Base-by-base conservation (phyloP, 345 rosid genomes). In the Syzygium oleosum region DNA sequence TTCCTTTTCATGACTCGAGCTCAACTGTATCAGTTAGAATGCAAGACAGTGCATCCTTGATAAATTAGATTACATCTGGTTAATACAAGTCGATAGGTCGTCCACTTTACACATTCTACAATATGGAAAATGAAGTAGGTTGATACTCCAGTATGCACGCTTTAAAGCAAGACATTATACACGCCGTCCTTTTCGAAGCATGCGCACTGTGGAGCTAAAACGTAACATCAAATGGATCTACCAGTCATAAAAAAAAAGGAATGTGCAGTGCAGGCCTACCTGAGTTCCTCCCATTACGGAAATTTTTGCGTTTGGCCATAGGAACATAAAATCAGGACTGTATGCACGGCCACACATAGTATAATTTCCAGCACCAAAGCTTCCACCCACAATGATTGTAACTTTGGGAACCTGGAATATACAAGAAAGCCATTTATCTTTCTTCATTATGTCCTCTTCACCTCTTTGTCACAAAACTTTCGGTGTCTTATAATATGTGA, bases 271-370 rank as follows among this genome's bases (percentile, higher is more conserved):
- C 12, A 31, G 87, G 85, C 84, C 85, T 89, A 96, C 99, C 99
- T 97, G 99, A 89, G 95, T 91, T 88, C 99, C 99, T 14, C 99
- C 99, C 99, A 97, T 97, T 88, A 97, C 95, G 17, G 99, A 97
- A 87, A 96, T 96, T 93, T 92, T 93, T 52, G 99, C 97, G 90
- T 97, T 97, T 86, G 99, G 99, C 99, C 99, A 96, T 17, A 95
- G 94, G 92, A 97, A 97, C 95, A 97, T 89, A 90, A 97, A 97
- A 89, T 93, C 89, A 77, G 99, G 98, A 91, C 93, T 95, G 86
- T 92, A 97, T 51, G 99, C 99, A 91, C 98, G 99, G 9, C 99
- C 99, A 86, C 99, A 97, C 99, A 97, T 97, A 23, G 99, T 99
- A 88, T 96, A 96, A 89, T 97, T 95, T 90, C 99, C 99, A 83